phyloP scores from a whole-genome alignment of 306 rosid genomes.

The Lupinus albus region DNA sequence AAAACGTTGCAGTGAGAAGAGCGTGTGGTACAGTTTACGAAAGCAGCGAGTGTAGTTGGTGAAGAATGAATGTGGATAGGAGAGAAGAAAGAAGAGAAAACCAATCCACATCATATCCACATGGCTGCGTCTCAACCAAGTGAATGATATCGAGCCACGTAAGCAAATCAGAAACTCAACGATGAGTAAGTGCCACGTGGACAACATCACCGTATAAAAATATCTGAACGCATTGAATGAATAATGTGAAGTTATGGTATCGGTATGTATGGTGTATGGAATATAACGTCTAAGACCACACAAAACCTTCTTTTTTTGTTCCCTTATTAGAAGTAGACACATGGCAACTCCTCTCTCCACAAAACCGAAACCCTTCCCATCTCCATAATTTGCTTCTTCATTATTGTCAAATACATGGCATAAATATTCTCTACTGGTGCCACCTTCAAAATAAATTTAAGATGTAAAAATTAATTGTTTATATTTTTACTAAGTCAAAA shows the following conservation, averaged over 20 bases:
- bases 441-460: too few species aligned
- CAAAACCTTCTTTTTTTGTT: slow-evolving; percentile 43
- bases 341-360: slow-evolving; percentile 61
- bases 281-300: slow-evolving; percentile 37
- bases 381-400: neutral
- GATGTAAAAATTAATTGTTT: too few species aligned
- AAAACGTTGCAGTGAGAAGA: too few species aligned
- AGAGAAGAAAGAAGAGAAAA: slow-evolving; percentile 9
- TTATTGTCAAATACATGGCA: too few species aligned
- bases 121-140: slow-evolving; percentile 36
- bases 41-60: slow-evolving; percentile 31
- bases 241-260: neutral
- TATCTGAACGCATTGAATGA: slow-evolving; percentile 30
- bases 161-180: slow-evolving; percentile 51
- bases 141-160: slow-evolving; percentile 43
- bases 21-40: too few species aligned
- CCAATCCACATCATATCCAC: slow-evolving; percentile 38
- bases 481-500: too few species aligned
- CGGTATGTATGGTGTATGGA: slow-evolving; percentile 2
- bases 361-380: slow-evolving; percentile 1
- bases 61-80: slow-evolving; percentile 14
- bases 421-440: too few species aligned
- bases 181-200: slow-evolving; percentile 44
- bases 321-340: slow-evolving; percentile 50
- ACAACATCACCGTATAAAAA: slow-evolving; percentile 24